Base-by-base conservation (phyloP, 2,329 filamentous ascomycete genomes). In the Xylaria polymorpha region DNA sequence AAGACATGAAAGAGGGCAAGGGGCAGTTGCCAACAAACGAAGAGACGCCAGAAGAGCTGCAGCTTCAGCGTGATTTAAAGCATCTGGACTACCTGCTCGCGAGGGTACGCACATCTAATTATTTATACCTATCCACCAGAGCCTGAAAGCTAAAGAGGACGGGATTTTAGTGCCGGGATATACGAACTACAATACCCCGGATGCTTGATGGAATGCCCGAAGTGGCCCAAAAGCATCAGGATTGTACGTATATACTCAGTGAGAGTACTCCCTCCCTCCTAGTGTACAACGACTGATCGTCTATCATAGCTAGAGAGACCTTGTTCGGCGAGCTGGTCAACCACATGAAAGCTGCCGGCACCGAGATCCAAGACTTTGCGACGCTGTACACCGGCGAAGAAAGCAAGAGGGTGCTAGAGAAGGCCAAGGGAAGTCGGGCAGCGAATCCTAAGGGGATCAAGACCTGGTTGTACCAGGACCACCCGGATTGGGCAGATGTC, bases 381-480 rank as follows among this genome's bases (percentile, higher is more conserved):
- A 77, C 84, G 5, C 76, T 85, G 7, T 83, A 86, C 75, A 82
- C 78, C 12, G 81, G 81, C 71, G 83, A 85, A 4, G 81, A 83
- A 53, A 85, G 80, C 68, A 82, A 81, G 53, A 83, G 83, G 61
- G 81, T 88, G 12, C 80, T 91, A 63, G 82, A 85, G 12, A 83
- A 86, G 66, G 87, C 85, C 1, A 81, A 78, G 48, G 83, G 85
- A 73, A 90, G 88, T 73, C 84, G 84, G 20, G 80, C 84, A 62
- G 83, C 85, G 46, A 85, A 89, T 51, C 85, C 87, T 0, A 82
- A 83, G 60, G 86, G 84, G 4, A 89, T 91, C 71, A 86, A 84
- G 72, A 84, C 85, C 1, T 91, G 89, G 89, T 83, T 82, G 57
- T 83, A 87, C 22, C 84, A 82, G 64, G 86, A 91, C 43, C 83